A percentile compares a stretch with the other conserved stretches of the same genome.
phyloP scores from a whole-genome alignment of 2,329 filamentous ascomycete species.

The Biscogniauxia sp. region DNA sequence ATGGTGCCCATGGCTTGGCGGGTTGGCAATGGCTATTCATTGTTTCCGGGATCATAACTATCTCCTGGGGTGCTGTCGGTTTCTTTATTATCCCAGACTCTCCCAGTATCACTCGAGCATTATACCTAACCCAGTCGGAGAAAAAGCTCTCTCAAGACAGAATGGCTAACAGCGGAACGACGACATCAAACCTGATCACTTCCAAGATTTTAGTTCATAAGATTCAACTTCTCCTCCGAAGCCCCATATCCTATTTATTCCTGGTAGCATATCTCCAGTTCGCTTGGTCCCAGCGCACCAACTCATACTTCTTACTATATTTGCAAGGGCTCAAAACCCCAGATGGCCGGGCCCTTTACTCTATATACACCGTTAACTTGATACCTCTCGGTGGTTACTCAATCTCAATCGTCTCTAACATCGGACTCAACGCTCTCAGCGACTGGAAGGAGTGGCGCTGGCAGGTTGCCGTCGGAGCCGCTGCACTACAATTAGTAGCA shows the following conservation, averaged over 20 bases:
- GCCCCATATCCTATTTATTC: conserved; percentile 25
- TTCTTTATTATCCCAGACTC: conserved; percentile 37
- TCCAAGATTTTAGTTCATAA: conserved; percentile 13
- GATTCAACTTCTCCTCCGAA: conserved; percentile 13
- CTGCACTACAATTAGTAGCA: conserved; percentile 29
- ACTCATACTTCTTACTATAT: conserved; percentile 27
- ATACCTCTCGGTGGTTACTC: conserved; percentile 26
- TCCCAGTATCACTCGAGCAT: conserved; percentile 23
- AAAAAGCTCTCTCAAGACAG: conserved; percentile 13
- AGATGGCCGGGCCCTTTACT: conserved; percentile 14
- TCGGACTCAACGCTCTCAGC: conserved; percentile 35
- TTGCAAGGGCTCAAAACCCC: conserved; percentile 21
- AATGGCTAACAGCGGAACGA: conserved; percentile 14
- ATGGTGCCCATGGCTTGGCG: conserved; percentile 38
- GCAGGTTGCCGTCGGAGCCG: conserved; percentile 35
- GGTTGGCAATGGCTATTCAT: conserved; percentile 49
- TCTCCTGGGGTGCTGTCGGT: conserved; percentile 39
- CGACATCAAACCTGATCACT: conserved; percentile 17
- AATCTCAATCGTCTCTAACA: conserved; percentile 34
- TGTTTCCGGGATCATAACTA: conserved; percentile 42
- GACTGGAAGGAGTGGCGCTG: conserved; percentile 40
- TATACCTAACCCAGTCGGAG: conserved; percentile 18
- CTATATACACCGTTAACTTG: conserved; percentile 25
- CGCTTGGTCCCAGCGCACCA: conserved; percentile 26
- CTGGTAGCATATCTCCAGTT: conserved; percentile 22